Conservation (phyloP, 73 alveolate species). For the Paramecium octaurelia region DNA sequence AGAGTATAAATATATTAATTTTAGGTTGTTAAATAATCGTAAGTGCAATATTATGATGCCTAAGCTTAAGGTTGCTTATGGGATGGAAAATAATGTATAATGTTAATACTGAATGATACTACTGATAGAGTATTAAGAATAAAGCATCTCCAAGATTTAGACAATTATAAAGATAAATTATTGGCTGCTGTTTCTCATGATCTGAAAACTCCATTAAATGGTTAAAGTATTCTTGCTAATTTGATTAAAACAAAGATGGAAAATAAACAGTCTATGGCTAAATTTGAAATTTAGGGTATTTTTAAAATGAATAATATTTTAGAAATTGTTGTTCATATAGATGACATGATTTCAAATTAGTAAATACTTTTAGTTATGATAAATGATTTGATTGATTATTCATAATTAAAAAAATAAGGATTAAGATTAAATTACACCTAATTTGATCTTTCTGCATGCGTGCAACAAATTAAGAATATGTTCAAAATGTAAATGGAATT, state of each 20-base stretch:
- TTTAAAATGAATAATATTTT: neutral
- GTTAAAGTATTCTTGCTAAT: neutral
- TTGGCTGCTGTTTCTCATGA: slow-evolving; percentile 49
- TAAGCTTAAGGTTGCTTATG: slow-evolving; percentile 16
- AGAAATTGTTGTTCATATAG: neutral
- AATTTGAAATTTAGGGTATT: slow-evolving; percentile 9
- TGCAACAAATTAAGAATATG: neutral
- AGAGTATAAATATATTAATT: neutral
- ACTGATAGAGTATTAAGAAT: slow-evolving; percentile 25
- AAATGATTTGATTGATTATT: slow-evolving; percentile 29
- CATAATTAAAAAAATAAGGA: neutral
- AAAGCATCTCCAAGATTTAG: slow-evolving; percentile 8
- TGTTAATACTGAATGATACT: slow-evolving; percentile 30
- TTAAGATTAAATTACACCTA: slow-evolving; percentile 10
- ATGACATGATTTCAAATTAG: neutral
- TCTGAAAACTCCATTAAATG: slow-evolving; percentile 41
- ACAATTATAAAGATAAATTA: slow-evolving; percentile 27
- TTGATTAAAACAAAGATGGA: neutral
- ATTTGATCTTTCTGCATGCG: neutral
- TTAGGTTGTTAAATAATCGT: neutral
- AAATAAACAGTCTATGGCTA: neutral
- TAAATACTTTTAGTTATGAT: neutral
- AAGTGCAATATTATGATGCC: slow-evolving; percentile 5
- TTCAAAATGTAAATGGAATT: neutral
- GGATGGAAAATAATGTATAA: slow-evolving; percentile 29